Evolutionary conservation across 2,329 filamentous ascomycete genomes (phyloP).

Genomic region (Chaetomiaceae sp.): DNA sequence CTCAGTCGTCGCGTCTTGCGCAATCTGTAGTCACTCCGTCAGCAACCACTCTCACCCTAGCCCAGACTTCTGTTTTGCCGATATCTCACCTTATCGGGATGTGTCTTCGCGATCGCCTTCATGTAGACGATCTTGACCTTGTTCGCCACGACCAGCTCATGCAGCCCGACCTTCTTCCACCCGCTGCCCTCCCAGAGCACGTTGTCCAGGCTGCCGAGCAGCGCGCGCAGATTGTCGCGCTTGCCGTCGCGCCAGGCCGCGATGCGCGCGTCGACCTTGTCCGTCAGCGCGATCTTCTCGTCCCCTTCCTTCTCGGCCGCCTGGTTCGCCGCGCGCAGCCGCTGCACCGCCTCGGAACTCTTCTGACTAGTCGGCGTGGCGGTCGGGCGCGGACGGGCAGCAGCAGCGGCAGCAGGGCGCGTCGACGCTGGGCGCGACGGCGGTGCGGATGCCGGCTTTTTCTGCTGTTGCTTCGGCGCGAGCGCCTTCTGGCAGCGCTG

Average conservation of each 20-base stretch:
- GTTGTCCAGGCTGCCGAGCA: slow-evolving; percentile 78
- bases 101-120: slow-evolving; percentile 98
- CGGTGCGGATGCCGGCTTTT: too few species aligned
- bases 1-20: slow-evolving; percentile 59
- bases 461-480: slow-evolving; percentile 65
- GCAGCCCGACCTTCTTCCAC: slow-evolving; percentile 95
- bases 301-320: slow-evolving; percentile 83
- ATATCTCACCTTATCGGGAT: slow-evolving; percentile 87
- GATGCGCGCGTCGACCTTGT: slow-evolving; percentile 76
- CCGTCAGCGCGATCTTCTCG: slow-evolving; percentile 83
- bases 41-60: slow-evolving; percentile 4
- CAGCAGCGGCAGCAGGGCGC: slow-evolving; percentile 41
- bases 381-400: slow-evolving; percentile 35
- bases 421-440: slow-evolving; percentile 37
- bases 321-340: slow-evolving; percentile 75
- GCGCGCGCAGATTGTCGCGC: slow-evolving; percentile 80
- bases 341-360: slow-evolving; percentile 70
- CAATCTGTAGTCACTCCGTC: slow-evolving; percentile 40
- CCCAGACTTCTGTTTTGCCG: neutral
- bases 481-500: slow-evolving; percentile 84
- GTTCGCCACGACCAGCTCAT: slow-evolving; percentile 83
- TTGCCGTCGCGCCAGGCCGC: slow-evolving; percentile 84
- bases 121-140: slow-evolving; percentile 98
- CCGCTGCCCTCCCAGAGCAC: slow-evolving; percentile 89
- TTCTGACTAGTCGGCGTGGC: slow-evolving; percentile 34